These are phyloP conservation scores for Takashimella tepidaria DNA, from an alignment of 1,284 basidiomycete genomes.

Conservation along the genomic window DNA sequence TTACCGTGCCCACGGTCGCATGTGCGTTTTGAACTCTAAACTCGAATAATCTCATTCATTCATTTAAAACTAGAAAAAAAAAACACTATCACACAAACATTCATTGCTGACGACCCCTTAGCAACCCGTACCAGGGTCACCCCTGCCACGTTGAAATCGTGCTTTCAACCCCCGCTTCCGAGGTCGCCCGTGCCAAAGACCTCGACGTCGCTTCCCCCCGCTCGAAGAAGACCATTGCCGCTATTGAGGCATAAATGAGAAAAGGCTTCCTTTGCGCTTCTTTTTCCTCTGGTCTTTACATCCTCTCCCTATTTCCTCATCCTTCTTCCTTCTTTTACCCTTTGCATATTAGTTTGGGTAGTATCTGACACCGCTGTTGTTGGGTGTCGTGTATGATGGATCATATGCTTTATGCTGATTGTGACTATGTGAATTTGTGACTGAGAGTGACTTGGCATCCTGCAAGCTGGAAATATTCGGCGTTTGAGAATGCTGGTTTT, in stretches of 20 bases:
- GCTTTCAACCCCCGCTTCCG: conserved; percentile 66
- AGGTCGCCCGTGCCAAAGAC: conserved; percentile 87
- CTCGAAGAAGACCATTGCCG: conserved; percentile 46
- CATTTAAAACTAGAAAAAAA: too few relatives aligned
- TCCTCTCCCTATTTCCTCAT: neutral
- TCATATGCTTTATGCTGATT: conserved; percentile 27
- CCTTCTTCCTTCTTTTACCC: too few relatives aligned
- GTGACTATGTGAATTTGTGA: neutral
- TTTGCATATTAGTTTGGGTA: neutral
- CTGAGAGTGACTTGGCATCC: neutral
- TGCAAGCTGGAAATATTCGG: neutral
- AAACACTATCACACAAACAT: neutral
- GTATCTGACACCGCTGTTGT: neutral
- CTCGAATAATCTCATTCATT: too few relatives aligned
- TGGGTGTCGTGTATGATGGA: conserved; percentile 42
- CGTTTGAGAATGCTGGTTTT: too few relatives aligned
- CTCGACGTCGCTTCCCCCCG: conserved; percentile 52
- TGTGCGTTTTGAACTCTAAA: conserved; percentile 50
- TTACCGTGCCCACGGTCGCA: conserved; percentile 97
- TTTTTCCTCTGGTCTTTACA: neutral
- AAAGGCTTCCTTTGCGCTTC: conserved; percentile 17
- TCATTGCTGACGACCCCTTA: too few relatives aligned
- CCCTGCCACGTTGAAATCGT: conserved; percentile 95
- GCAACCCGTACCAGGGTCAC: conserved; percentile 82
- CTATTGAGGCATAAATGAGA: conserved; percentile 48